Evolutionary conservation across 495 filamentous ascomycete genomes (phyloP).

Genomic region (Mytilinidion resinicola): DNA sequence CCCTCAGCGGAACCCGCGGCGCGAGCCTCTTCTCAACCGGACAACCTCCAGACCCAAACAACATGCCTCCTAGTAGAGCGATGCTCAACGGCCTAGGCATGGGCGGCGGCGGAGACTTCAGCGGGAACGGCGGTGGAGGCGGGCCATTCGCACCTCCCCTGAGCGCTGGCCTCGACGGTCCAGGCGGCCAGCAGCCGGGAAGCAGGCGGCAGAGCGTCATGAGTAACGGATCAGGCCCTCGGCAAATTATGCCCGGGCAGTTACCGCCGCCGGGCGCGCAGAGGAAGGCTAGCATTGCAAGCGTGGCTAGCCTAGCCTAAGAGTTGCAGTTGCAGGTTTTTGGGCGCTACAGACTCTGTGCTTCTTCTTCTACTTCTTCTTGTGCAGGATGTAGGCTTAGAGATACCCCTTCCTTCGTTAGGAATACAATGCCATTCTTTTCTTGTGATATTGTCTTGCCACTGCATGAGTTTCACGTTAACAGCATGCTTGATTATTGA

Average conservation of each 20-base stretch:
- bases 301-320: conserved; percentile 15
- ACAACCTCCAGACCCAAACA: background rate
- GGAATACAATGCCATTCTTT: no score
- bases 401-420: no score
- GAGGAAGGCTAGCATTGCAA: conserved; percentile 25
- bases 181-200: conserved; percentile 9
- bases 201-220: conserved; percentile 24
- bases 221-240: conserved; percentile 10
- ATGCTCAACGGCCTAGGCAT: background rate
- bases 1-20: conserved; percentile 43
- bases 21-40: conserved; percentile 26
- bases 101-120: background rate
- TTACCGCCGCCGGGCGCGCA: conserved; percentile 23
- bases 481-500: no score
- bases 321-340: no score
- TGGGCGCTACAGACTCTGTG: background rate
- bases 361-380: background rate
- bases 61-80: background rate
- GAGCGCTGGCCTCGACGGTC: conserved; percentile 22
- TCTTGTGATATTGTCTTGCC: no score
- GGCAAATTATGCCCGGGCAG: conserved; percentile 26
- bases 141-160: conserved; percentile 10
- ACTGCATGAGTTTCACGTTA: no score
- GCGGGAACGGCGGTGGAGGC: background rate
- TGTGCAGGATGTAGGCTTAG: background rate